A percentile compares a stretch with the other conserved stretches of the same genome.
phyloP scores from a whole-genome alignment of 139 green algal genomes.

The Chlamydomonas incerta region DNA sequence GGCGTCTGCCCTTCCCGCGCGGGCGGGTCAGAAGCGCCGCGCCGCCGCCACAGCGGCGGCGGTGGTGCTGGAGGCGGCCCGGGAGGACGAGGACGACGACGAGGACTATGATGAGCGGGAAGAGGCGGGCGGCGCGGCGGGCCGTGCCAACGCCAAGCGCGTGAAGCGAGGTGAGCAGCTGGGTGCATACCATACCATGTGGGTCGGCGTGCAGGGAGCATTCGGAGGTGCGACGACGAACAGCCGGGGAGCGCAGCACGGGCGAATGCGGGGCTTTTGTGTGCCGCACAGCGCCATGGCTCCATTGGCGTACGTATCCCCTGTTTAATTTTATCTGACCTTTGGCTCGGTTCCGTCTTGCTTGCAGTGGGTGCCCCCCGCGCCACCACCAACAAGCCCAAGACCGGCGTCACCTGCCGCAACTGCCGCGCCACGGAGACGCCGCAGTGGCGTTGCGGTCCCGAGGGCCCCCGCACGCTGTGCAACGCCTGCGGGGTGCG shows the following conservation, averaged over 20 bases:
- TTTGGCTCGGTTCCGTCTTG: too few relatives aligned
- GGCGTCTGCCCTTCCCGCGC: too few relatives aligned
- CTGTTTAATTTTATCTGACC: too few relatives aligned
- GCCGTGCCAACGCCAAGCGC: not conserved
- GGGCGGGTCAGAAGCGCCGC: not conserved
- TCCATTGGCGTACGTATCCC: too few relatives aligned
- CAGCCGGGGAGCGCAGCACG: too few relatives aligned
- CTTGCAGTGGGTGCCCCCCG: not conserved
- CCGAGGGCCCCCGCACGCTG: constrained; percentile 81
- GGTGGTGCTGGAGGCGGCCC: not conserved
- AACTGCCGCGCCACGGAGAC: constrained; percentile 16
- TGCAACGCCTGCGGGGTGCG: constrained; percentile 89
- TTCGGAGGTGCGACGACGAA: too few relatives aligned
- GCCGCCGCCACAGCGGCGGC: not conserved
- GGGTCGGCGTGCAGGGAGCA: too few relatives aligned
- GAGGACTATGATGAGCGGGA: not conserved
- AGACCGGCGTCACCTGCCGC: not conserved
- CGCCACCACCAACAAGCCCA: not conserved
- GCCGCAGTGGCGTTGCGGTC: constrained; percentile 81
- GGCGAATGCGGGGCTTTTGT: too few relatives aligned
- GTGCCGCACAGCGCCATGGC: too few relatives aligned
- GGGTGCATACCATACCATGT: too few relatives aligned
- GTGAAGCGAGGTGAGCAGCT: not conserved
- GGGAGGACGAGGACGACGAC: not conserved
- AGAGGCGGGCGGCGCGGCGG: not conserved